These are phyloP conservation scores for Aureobasidium lini DNA, from an alignment of 2,329 filamentous ascomycete species.

Conservation along the genomic window DNA sequence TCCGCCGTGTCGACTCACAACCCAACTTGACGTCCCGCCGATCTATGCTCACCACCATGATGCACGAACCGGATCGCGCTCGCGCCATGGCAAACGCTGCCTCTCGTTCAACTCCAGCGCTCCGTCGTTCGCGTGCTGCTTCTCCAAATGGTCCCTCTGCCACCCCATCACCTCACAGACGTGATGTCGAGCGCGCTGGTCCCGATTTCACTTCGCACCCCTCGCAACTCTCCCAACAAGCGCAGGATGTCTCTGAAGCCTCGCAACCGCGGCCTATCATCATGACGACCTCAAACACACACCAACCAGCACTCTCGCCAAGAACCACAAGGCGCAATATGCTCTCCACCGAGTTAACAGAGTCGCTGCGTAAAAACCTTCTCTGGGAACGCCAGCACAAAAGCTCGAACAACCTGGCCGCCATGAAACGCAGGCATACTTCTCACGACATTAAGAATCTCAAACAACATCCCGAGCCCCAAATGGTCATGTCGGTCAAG, in stretches of 20 bases:
- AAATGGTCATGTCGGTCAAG: constrained; percentile 38
- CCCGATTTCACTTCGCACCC: neutral
- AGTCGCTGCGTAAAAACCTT: constrained; percentile 83
- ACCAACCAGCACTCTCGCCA: constrained; percentile 66
- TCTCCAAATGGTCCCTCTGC: constrained; percentile 62
- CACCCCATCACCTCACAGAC: constrained; percentile 46
- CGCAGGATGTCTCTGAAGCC: constrained; percentile 5
- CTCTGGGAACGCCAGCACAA: constrained; percentile 95
- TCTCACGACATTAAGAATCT: constrained; percentile 86
- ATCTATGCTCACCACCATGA: constrained; percentile 82
- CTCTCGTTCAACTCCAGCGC: constrained; percentile 46
- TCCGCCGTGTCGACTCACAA: constrained; percentile 85
- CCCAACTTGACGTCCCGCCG: constrained; percentile 76
- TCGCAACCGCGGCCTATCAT: constrained; percentile 74
- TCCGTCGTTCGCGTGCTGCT: constrained; percentile 54
- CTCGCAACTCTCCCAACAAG: constrained; percentile 6
- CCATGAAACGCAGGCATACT: constrained; percentile 82
- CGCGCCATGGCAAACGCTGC: constrained; percentile 62
- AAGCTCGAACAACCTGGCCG: constrained; percentile 78
- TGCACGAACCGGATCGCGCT: constrained; percentile 71
- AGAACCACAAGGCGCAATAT: constrained; percentile 90
- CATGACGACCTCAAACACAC: constrained; percentile 58
- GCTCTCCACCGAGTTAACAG: constrained; percentile 88
- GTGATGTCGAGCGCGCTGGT: constrained; percentile 14
- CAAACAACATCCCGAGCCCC: constrained; percentile 66